Evolutionary conservation across 2,329 filamentous ascomycete genomes (phyloP).

Genomic region (Aspergillus vadensis): DNA sequence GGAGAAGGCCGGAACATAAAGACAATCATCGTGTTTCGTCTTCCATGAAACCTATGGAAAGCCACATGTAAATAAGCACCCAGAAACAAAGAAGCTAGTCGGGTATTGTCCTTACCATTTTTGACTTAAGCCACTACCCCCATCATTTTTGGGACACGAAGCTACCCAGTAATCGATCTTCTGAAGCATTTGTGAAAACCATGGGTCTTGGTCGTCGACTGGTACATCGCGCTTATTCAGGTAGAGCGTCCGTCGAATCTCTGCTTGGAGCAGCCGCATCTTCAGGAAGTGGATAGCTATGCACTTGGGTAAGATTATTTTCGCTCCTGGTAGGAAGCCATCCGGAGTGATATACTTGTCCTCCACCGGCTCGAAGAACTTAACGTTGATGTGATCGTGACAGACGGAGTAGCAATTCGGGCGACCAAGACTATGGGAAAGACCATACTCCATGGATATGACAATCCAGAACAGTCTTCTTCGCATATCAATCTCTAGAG

Average conservation of each 20-base stretch:
- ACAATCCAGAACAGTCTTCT: slow-evolving; percentile 86
- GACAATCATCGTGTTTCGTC: slow-evolving; percentile 85
- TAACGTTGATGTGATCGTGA: slow-evolving; percentile 80
- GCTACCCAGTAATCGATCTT: slow-evolving; percentile 81
- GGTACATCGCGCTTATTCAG: slow-evolving; percentile 78
- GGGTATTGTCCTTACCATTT: slow-evolving; percentile 64
- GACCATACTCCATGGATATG: slow-evolving; percentile 81
- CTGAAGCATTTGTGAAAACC: slow-evolving; percentile 78
- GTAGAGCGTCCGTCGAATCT: slow-evolving; percentile 84
- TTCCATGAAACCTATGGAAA: slow-evolving; percentile 57
- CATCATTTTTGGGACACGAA: slow-evolving; percentile 70
- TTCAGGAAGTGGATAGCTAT: slow-evolving; percentile 91
- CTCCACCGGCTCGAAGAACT: slow-evolving; percentile 78
- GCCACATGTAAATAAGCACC: slow-evolving; percentile 5
- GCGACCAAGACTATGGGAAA: slow-evolving; percentile 84
- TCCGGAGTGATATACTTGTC: slow-evolving; percentile 79
- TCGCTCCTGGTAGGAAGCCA: slow-evolving; percentile 70
- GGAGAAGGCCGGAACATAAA: slow-evolving; percentile 88
- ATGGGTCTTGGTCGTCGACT: slow-evolving; percentile 76
- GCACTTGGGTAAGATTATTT: slow-evolving; percentile 77
- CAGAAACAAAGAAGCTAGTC: neutral
- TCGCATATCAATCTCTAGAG: slow-evolving; percentile 83
- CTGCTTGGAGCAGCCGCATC: slow-evolving; percentile 83
- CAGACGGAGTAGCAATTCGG: slow-evolving; percentile 82
- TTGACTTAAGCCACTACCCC: slow-evolving; percentile 71